Conservation (phyloP, 805 yeast genomes). For the Hanseniaspora thailandica region DNA sequence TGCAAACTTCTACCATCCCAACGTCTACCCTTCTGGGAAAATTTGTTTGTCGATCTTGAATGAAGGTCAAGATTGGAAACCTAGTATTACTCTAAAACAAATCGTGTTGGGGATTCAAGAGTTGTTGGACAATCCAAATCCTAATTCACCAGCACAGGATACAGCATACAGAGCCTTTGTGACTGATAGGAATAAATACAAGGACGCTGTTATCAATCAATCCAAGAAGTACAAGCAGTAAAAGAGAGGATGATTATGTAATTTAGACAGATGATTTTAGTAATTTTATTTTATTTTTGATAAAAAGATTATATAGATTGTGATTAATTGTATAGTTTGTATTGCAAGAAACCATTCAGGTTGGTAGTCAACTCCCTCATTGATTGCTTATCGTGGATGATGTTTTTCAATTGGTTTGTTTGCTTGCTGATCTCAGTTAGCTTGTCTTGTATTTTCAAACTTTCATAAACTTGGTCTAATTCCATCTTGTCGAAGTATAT, state of each 20-base stretch:
- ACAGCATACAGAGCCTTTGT: constrained; percentile 87
- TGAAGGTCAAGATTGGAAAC: constrained; percentile 96
- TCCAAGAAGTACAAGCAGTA: constrained; percentile 62
- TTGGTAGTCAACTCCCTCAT: constrained; percentile 7
- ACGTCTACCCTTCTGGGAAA: constrained; percentile 95
- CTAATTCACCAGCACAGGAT: constrained; percentile 93
- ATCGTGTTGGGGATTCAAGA: constrained; percentile 88
- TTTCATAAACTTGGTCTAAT: constrained; percentile 9
- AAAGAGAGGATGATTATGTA: constrained; percentile 29
- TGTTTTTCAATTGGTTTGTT: not conserved
- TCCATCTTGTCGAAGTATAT: constrained; percentile 5
- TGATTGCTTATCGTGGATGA: constrained; percentile 7
- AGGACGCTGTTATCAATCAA: constrained; percentile 68
- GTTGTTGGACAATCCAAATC: constrained; percentile 78
- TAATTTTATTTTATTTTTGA: not conserved
- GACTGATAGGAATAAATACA: constrained; percentile 57
- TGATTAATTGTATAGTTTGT: constrained; percentile 10
- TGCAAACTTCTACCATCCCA: constrained; percentile 87
- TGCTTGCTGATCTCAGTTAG: not conserved
- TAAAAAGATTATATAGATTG: not conserved
- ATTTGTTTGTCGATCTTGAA: constrained; percentile 85
- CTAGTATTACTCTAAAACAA: constrained; percentile 85
- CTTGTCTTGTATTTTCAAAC: constrained; percentile 1
- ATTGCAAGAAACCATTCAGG: constrained; percentile 7
- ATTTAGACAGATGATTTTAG: not conserved